These are phyloP conservation scores for Curvularia verruculosa DNA, from an alignment of 2,329 filamentous ascomycete genomes.

Conservation along the genomic window DNA sequence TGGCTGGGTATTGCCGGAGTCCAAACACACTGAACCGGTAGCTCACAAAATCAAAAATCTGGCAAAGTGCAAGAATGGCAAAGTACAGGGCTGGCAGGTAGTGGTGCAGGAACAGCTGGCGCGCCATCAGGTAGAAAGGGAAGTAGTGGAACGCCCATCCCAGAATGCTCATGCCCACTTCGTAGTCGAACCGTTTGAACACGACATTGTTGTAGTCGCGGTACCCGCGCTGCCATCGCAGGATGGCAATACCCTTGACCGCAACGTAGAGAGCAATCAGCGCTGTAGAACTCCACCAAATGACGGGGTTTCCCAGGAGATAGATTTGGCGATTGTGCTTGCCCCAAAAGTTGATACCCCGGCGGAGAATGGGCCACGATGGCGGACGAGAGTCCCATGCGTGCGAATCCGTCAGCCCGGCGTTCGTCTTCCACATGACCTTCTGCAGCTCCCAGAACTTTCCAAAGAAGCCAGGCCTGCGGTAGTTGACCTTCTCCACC, in stretches of 20 bases:
- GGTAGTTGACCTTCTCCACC: slow-evolving; percentile 91
- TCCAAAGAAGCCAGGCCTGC: slow-evolving; percentile 90
- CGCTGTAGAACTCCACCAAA: slow-evolving; percentile 89
- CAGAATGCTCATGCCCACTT: slow-evolving; percentile 86
- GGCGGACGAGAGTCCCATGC: slow-evolving; percentile 96
- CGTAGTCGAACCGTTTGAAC: slow-evolving; percentile 98
- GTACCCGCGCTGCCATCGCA: slow-evolving; percentile 94
- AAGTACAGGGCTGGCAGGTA: slow-evolving; percentile 98
- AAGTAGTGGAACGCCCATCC: slow-evolving; percentile 99
- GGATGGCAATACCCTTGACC: slow-evolving; percentile 85
- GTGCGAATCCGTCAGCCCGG: slow-evolving; percentile 92
- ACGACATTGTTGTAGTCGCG: slow-evolving; percentile 79
- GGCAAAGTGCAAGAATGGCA: slow-evolving; percentile 84
- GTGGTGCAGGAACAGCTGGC: slow-evolving; percentile 97
- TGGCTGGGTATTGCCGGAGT: slow-evolving; percentile 69
- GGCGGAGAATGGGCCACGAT: slow-evolving; percentile 88
- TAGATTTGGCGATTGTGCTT: slow-evolving; percentile 94
- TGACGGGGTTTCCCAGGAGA: slow-evolving; percentile 83
- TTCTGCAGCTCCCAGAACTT: slow-evolving; percentile 98
- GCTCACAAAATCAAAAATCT: slow-evolving; percentile 84
- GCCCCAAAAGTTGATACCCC: slow-evolving; percentile 99
- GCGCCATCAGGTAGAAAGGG: slow-evolving; percentile 97
- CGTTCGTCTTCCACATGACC: slow-evolving; percentile 99
- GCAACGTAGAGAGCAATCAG: slow-evolving; percentile 76
- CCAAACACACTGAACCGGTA: slow-evolving; percentile 73